These are phyloP conservation scores for Aspergillus coremiiformis DNA, from an alignment of 495 filamentous ascomycete species.

Conservation along the genomic window DNA sequence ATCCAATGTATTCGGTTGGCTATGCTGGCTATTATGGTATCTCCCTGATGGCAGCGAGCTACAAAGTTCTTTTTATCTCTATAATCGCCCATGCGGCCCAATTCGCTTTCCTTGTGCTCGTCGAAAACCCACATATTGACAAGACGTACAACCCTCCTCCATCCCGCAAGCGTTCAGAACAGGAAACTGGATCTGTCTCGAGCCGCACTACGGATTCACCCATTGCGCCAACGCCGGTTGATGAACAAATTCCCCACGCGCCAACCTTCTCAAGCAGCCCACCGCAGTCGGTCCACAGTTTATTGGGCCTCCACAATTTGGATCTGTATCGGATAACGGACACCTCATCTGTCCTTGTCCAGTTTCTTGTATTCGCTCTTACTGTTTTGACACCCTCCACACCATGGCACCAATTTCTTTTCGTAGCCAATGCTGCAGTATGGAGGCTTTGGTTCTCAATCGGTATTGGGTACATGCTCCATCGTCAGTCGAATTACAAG, in stretches of 20 bases:
- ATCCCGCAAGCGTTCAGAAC: slow-evolving; percentile 53
- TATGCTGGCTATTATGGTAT: slow-evolving; percentile 98
- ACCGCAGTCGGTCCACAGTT: slow-evolving; percentile 67
- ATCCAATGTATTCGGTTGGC: slow-evolving; percentile 98
- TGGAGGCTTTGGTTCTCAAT: slow-evolving; percentile 92
- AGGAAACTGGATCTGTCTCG: slow-evolving; percentile 28
- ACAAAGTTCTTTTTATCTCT: slow-evolving; percentile 92
- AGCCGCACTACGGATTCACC: slow-evolving; percentile 30
- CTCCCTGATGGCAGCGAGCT: slow-evolving; percentile 97
- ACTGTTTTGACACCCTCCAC: slow-evolving; percentile 74
- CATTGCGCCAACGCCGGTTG: slow-evolving; percentile 30
- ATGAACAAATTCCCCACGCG: slow-evolving; percentile 35
- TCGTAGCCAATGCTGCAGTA: slow-evolving; percentile 67
- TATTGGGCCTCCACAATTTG: slow-evolving; percentile 73
- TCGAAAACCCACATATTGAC: slow-evolving; percentile 97
- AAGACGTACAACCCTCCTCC: slow-evolving; percentile 93
- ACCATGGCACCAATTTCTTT: slow-evolving; percentile 61
- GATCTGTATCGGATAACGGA: slow-evolving; percentile 85
- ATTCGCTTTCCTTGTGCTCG: slow-evolving; percentile 79
- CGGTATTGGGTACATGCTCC: slow-evolving; percentile 78
- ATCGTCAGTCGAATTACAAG: slow-evolving; percentile 80
- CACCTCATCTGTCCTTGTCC: slow-evolving; percentile 65
- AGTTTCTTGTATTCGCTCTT: slow-evolving; percentile 63
- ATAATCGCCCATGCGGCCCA: slow-evolving; percentile 91
- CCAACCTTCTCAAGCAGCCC: slow-evolving; percentile 32